Base-by-base conservation (phyloP, 2,329 filamentous ascomycete species). In the Nothophaeocryptopus gaeumannii region DNA sequence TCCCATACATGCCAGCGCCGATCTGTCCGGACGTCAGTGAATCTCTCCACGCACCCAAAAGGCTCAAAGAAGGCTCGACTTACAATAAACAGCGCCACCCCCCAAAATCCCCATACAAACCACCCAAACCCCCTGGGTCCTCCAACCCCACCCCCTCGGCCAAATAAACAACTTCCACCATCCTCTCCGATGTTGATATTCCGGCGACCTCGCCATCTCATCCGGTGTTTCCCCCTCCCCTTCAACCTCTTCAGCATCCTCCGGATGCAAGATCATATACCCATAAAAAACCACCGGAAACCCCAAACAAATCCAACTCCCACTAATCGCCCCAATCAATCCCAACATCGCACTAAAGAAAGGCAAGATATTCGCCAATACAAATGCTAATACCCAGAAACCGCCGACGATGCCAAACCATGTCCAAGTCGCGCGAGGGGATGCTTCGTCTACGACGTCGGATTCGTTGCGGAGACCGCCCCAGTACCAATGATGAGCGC, bases 321-420 rank as follows among this genome's bases (percentile, higher is more conserved):
- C 81, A 52, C 87, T 86, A 1, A 86, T 67, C 1, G 83, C 63
- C 8, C 63, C 69, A 47, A 88, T 80, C 32, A 88, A 68, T 4
- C 79, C 80, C n/a, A 89, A 71, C 8, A 89, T 70, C 39, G 81
- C 75, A 62, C 80, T 81, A 70, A 89, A 89, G 41, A 82, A 79
- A 0, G 86, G 86, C 7, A 89, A 83, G 0, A 82, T 80, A 63
- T 85, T 79, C 5, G 85, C 83, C 51, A 89, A 83, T 51, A 88
- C 67, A 75, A 82, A 86, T 2, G 83, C 81, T 4, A 85, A 47
- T 5, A 80, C 57, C 81, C 84, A 88, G 12, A 81, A 66, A 10
- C 58, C 64, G 0, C 75, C 63, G 1, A 79, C 77, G 39, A 88
- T 79, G 5, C 57, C 74, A 10, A 81, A 58, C 85, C 85, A 89